Conservation (phyloP, 805 yeast species). For the Grigorovia transvaalensis region DNA sequence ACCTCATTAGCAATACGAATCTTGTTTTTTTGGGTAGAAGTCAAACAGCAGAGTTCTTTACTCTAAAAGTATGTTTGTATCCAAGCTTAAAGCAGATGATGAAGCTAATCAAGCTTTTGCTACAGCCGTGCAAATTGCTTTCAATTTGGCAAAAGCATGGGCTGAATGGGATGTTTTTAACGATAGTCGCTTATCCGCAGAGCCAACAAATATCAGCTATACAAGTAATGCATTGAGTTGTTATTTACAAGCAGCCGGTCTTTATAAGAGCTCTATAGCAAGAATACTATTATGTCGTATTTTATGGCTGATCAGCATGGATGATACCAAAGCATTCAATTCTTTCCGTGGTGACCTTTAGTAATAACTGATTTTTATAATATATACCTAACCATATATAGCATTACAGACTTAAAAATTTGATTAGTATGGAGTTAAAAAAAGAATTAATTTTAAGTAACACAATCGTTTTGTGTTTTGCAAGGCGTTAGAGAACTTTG, state of each 20-base stretch:
- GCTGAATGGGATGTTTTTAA: constrained; percentile 98
- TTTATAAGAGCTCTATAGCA: constrained; percentile 86
- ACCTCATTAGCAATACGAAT: constrained; percentile 93
- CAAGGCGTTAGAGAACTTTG: too few relatives aligned
- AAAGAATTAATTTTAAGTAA: too few relatives aligned
- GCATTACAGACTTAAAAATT: too few relatives aligned
- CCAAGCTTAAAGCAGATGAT: constrained; percentile 79
- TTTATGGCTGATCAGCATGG: constrained; percentile 86
- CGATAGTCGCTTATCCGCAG: constrained; percentile 77
- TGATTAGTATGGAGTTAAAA: too few relatives aligned
- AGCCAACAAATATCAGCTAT: constrained; percentile 65
- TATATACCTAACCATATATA: too few relatives aligned
- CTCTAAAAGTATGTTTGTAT: constrained; percentile 93
- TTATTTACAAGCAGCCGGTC: constrained; percentile 93
- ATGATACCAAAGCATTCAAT: constrained; percentile 83
- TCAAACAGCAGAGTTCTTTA: constrained; percentile 96
- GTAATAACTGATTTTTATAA: too few relatives aligned
- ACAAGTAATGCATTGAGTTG: constrained; percentile 95
- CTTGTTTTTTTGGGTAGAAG: constrained; percentile 93
- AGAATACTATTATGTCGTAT: constrained; percentile 81
- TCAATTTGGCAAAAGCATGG: constrained; percentile 95
- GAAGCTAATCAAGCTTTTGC: constrained; percentile 98
- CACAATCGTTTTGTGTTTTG: too few relatives aligned
- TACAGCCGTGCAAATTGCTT: constrained; percentile 91
- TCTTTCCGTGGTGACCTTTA: constrained; percentile 64